Percentiles rank a stretch among this genome's conserved stretches.
Conservation (phyloP, 1,139 yeast genomes). For the Hanseniaspora uvarum region DNA sequence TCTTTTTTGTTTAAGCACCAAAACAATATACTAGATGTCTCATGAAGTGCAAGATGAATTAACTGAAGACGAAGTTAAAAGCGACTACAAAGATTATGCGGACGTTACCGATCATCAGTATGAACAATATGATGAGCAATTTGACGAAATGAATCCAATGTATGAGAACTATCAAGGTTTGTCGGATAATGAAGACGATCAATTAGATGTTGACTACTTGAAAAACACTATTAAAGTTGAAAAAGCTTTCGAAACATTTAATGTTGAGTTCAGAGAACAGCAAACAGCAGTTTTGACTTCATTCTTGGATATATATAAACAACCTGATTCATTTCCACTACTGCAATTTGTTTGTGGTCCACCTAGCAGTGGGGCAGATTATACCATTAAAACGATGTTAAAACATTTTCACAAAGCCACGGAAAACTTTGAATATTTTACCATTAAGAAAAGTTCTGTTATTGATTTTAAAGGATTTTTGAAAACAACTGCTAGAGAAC, state of each 20-base stretch:
- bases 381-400: not conserved
- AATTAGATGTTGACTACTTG: not conserved
- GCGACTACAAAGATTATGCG: not conserved
- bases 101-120: not conserved
- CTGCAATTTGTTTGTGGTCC: slow-evolving; percentile 5
- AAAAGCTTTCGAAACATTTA: not conserved
- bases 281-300: not conserved
- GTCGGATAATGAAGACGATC: not conserved
- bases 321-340: slow-evolving; percentile 3
- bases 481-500: slow-evolving; percentile 10
- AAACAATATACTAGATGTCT: not conserved
- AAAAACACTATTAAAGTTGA: not conserved
- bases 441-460: slow-evolving; percentile 6
- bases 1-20: too few species aligned
- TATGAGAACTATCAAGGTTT: not conserved
- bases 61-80: not conserved
- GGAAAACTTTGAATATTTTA: slow-evolving; percentile 1
- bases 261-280: not conserved
- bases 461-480: slow-evolving; percentile 13
- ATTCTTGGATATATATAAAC: slow-evolving; percentile 6
- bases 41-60: not conserved
- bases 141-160: not conserved
- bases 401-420: slow-evolving; percentile 1
- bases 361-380: slow-evolving; percentile 10
- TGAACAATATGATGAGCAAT: not conserved